Base-by-base conservation (phyloP, 768 basidiomycete genomes). In the Termitomyces sp. region DNA sequence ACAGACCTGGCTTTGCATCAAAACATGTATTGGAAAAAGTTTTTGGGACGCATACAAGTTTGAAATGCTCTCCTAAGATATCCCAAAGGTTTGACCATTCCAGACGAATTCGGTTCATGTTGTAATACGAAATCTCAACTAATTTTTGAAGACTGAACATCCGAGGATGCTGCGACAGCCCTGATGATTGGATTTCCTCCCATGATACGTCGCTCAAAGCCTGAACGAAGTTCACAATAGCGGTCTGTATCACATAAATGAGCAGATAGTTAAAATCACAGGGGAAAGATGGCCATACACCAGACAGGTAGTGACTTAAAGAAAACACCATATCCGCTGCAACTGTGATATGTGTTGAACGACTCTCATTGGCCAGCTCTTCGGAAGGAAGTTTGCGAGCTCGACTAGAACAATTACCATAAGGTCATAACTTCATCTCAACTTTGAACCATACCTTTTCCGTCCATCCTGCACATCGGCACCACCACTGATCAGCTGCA, bases 271-370 rank as follows among this genome's bases (percentile, higher is more conserved):
- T 13, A 27, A 27, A 10, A 48, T 45, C 38, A 31, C 16, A 27
- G 49, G 15, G n/a, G 22, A 15, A 25, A 12, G 35, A 47, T 35
- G 45, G n/a, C 78, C 91, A 41, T 72, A 98, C 96, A 47, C 97
- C 97, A 31, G 94, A 92, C 31, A 99, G 76, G 63, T 92, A 92
- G 65, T 95, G 94, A 59, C 94, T 96, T 11, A 93, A 76, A 7
- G 95, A 98, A 73, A 99, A 99, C 31, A 99, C 94, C 94, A 98
- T 98, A 67, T 99, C 97, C 6, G 97, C 93, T 1, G 97, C 95
- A 39, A 98, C 96, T 0, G 96, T 98, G 59, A 99, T 97, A 67
- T 98, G 95, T 0, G 94, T 94, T 12, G 97, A 98, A 47, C 95
- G 82, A 64, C 96, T 95, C 71, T 98, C 97, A 57, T 93, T 94